Evolutionary conservation across 495 filamentous ascomycete species (phyloP), one percentile per base, ranked within the genome.

Genomic region (Achaetomiella virescens): DNA sequence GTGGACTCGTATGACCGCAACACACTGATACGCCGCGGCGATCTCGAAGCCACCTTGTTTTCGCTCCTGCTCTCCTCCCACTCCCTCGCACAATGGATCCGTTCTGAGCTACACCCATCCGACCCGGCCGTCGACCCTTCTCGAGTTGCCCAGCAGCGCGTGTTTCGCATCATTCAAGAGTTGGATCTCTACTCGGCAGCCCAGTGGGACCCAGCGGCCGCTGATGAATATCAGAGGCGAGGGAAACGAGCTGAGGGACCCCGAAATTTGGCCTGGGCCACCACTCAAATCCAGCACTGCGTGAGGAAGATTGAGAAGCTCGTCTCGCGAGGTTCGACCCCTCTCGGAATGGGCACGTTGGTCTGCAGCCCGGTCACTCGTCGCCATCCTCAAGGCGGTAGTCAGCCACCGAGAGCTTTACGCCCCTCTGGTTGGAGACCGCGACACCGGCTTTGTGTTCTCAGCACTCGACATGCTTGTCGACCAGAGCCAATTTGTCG

Each of bases 51-150:
- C 41, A 77, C 74, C n/a, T 54, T 78, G 31, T 72, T 75, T 60
- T 75, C 73, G 55, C 71, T 78, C 52, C 60, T 78, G 17, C 64
- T 78, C 10, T 61, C 66, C 38, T 77, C 74, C 43, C 65, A 75
- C 62, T 69, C 72, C 12, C 68, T 78, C 46, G 69, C 76, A 48
- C 61, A 69, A 25, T 74, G 68, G 60, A 66, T 77, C 48, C 70
- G 71, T 17, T 59, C 64, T 12, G 64, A 66, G 7, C 64, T 76
- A 52, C 54, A 60, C 12, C 61, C 70, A 15, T 58, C 69, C 44
- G 73, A 73, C 53, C 65, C 66, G 5, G 60, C 68, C 27, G 65
- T 69, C 46, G 69, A 72, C 49, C 70, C 69, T 2, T 76, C 76
- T 51, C 68, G 72, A n/a, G 55, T 51, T 11, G 63, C 75, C 15